Evolutionary conservation across 2,329 filamentous ascomycete genomes (phyloP).

Genomic region (Orbilia quercus): DNA sequence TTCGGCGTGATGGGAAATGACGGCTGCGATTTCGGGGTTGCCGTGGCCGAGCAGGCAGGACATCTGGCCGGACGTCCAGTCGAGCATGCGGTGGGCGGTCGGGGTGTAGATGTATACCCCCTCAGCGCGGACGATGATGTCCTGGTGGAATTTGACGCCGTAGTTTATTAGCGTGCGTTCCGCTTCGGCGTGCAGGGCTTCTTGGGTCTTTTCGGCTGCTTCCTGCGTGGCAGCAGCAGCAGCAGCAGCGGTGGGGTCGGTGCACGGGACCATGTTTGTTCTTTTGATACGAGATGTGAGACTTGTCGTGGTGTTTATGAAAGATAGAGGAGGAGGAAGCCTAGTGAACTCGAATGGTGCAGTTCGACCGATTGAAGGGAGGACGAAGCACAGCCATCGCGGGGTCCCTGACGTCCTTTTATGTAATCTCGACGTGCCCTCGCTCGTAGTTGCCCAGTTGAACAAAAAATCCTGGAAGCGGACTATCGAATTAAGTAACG

Average conservation of each 20-base stretch:
- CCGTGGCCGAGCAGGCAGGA: constrained; percentile 70
- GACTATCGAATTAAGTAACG: too few species aligned
- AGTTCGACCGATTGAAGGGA: constrained; percentile 38
- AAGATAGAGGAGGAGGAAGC: constrained; percentile 33
- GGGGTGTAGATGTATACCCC: constrained; percentile 66
- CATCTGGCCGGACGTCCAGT: constrained; percentile 73
- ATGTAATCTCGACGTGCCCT: constrained; percentile 28
- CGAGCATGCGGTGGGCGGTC: constrained; percentile 66
- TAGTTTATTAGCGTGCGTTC: constrained; percentile 65
- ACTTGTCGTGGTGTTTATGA: background rate
- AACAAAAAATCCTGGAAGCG: too few species aligned
- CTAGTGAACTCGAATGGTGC: too few species aligned
- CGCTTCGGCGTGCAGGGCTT: constrained; percentile 62
- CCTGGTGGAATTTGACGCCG: constrained; percentile 63
- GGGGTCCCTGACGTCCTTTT: constrained; percentile 25
- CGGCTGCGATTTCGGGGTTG: constrained; percentile 70
- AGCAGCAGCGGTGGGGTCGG: constrained; percentile 20
- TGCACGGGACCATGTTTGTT: constrained; percentile 47
- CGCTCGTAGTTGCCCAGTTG: too few species aligned
- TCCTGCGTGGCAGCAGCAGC: too few species aligned
- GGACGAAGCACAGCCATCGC: constrained; percentile 52
- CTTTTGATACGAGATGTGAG: background rate
- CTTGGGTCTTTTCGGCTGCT: constrained; percentile 18
- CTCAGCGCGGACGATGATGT: constrained; percentile 65
- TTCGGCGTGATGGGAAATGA: constrained; percentile 66